Conservation (phyloP, 805 yeast genomes). For the Kodamaea fukazawae region DNA sequence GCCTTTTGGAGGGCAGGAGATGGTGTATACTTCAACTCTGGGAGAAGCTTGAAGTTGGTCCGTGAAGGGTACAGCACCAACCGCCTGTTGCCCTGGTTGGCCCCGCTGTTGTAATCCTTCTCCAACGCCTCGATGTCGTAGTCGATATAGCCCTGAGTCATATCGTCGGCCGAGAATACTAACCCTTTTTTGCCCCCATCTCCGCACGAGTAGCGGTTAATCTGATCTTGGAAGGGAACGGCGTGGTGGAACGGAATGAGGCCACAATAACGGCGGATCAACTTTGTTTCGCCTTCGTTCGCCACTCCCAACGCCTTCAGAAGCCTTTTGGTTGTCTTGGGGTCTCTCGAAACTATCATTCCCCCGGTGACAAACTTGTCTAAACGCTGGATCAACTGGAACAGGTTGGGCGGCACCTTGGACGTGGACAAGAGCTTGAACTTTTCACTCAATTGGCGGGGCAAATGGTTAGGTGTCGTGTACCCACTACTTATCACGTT, state of each 20-base stretch:
- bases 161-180: slow-evolving; percentile 7
- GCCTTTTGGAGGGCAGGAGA: slow-evolving; percentile 1
- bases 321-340: slow-evolving; percentile 14
- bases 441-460: slow-evolving; percentile 12
- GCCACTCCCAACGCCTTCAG: slow-evolving; percentile 9
- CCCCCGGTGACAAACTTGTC: slow-evolving; percentile 27
- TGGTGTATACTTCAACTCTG: slow-evolving; percentile 9
- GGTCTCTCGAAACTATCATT: slow-evolving; percentile 18
- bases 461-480: slow-evolving; percentile 10
- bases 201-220: neutral
- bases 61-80: slow-evolving; percentile 9
- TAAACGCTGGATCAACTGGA: slow-evolving; percentile 19
- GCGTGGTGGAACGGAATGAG: slow-evolving; percentile 7
- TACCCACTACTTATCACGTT: slow-evolving; percentile 18
- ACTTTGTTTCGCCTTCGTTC: slow-evolving; percentile 1
- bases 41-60: slow-evolving; percentile 19
- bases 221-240: slow-evolving; percentile 1
- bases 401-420: slow-evolving; percentile 8
- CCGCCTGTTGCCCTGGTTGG: neutral
- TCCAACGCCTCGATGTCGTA: slow-evolving; percentile 14
- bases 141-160: slow-evolving; percentile 13
- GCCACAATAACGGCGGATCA: slow-evolving; percentile 20
- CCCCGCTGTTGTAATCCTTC: slow-evolving; percentile 5
- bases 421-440: slow-evolving; percentile 11
- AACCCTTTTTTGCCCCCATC: slow-evolving; percentile 8